Base-by-base conservation (phyloP, 805 yeast species). In the Yamadazyma takamatsuzukensis region DNA sequence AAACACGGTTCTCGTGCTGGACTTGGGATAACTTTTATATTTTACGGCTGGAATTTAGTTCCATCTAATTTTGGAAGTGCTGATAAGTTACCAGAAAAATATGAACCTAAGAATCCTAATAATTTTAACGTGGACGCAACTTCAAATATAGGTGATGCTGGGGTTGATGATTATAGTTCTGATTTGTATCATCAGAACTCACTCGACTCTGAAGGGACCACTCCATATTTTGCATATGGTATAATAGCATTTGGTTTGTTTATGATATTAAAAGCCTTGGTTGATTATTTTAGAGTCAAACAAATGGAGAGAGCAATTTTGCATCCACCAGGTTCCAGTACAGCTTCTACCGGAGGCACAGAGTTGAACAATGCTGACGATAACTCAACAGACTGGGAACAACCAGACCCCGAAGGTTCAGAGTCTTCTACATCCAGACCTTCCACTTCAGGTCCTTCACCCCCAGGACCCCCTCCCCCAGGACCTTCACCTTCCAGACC, bases 1-100 rank as follows among this genome's bases (percentile, higher is more conserved):
- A 87, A 86, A 53, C 89, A 89, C 50, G 98, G 98, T 3, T 82
- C 97, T 2, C 69, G 95, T 40, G 83, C 90, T 13, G 98, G 98
- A 0, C 62, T 93, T 36, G 97, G 97, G 2, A 53, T 84, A 39
- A 87, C 96, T 0, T 73, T 93, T 42, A 66, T 90, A 32, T 76
- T 80, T 34, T 78, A 80, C 43, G 95, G 70, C 6, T 60, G 51
- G 48, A 50, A 50, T 30, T 47, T 59, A 39, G 49, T 62, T 7
- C 71, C 72, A 1, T 47, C 64, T 6, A 66, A 64, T 43, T 56
- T 54, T 37, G 72, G 71, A 8, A 53, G 53, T 28, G 45, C 67
- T 1, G 61, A 62, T 32, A 40, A 48, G 26, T 39, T 59, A 22
- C 70, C 71, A 2, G 40, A 44, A 8, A 47, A 54, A 27, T 56